phyloP scores from a whole-genome alignment of 1,284 basidiomycete species.

The Butyriboletus appendiculatus region DNA sequence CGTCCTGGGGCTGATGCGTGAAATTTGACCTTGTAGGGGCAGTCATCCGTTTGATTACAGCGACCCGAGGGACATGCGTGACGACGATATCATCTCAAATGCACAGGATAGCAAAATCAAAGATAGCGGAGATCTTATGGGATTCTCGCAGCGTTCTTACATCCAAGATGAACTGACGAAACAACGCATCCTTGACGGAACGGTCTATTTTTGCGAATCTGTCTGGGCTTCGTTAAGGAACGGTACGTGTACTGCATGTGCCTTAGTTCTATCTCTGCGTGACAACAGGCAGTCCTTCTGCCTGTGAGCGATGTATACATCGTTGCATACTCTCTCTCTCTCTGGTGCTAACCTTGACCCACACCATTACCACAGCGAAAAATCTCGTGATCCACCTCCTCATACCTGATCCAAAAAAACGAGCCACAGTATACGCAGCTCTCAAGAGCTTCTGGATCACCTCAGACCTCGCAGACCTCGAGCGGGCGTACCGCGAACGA shows the following conservation, averaged over 20 bases:
- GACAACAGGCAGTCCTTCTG: neutral
- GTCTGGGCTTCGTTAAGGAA: constrained; percentile 58
- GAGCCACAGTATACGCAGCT: constrained; percentile 62
- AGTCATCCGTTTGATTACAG: constrained; percentile 73
- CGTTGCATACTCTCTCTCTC: neutral
- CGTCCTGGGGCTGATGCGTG: constrained; percentile 10
- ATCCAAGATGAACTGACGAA: constrained; percentile 62
- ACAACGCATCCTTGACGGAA: constrained; percentile 63
- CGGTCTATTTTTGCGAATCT: constrained; percentile 52
- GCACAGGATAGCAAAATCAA: constrained; percentile 13
- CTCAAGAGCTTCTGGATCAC: constrained; percentile 64
- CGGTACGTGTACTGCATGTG: constrained; percentile 47
- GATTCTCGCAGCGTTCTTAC: constrained; percentile 47
- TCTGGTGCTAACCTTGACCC: constrained; percentile 6
- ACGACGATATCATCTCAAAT: constrained; percentile 6
- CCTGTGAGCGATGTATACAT: neutral
- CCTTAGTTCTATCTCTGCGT: neutral
- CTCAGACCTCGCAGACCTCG: constrained; percentile 57
- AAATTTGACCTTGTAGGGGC: constrained; percentile 46
- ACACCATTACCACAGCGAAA: constrained; percentile 44
- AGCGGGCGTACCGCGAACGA: constrained; percentile 57
- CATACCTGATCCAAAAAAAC: constrained; percentile 51
- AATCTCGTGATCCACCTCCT: constrained; percentile 58
- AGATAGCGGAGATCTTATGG: constrained; percentile 33
- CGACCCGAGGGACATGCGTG: constrained; percentile 32